Percentiles rank a stretch among this genome's conserved stretches.
Evolutionary conservation across 352 stramenopile genomes (phyloP).

Genomic region (Globisporangium spiculum): DNA sequence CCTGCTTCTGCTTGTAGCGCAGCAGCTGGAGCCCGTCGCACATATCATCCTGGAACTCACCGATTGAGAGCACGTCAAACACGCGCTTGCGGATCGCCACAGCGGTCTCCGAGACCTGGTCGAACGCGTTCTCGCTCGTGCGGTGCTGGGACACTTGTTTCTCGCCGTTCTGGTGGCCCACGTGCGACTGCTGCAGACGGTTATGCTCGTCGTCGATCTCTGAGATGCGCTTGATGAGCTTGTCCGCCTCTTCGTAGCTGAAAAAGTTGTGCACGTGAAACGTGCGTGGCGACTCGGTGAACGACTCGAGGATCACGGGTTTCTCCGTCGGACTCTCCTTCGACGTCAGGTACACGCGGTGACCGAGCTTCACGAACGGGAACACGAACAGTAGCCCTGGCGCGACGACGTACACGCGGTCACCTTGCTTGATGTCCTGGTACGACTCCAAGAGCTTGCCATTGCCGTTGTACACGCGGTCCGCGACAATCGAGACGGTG

Average conservation of each 20-base stretch:
- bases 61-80: constrained; percentile 90
- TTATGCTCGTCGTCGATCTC: constrained; percentile 80
- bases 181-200: constrained; percentile 80
- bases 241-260: constrained; percentile 70
- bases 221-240: constrained; percentile 73
- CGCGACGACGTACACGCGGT: constrained; percentile 75
- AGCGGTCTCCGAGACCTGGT: constrained; percentile 71
- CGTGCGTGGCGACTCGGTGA: constrained; percentile 77
- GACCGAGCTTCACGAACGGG: constrained; percentile 77
- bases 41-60: constrained; percentile 87
- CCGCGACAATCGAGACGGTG: constrained; percentile 39
- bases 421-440: constrained; percentile 44
- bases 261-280: constrained; percentile 90
- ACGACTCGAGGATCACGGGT: constrained; percentile 68
- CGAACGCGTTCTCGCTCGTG: constrained; percentile 89
- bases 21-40: constrained; percentile 95
- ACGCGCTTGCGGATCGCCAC: constrained; percentile 79
- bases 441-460: constrained; percentile 53
- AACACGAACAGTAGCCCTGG: constrained; percentile 70
- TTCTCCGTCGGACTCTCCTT: constrained; percentile 53
- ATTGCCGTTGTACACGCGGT: constrained; percentile 73
- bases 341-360: constrained; percentile 58
- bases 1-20: constrained; percentile 93
- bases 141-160: constrained; percentile 68
- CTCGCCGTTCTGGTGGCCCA: constrained; percentile 68